phyloP scores from a whole-genome alignment of 192 early-diverging fungal species.

The Backusella psychrophila region DNA sequence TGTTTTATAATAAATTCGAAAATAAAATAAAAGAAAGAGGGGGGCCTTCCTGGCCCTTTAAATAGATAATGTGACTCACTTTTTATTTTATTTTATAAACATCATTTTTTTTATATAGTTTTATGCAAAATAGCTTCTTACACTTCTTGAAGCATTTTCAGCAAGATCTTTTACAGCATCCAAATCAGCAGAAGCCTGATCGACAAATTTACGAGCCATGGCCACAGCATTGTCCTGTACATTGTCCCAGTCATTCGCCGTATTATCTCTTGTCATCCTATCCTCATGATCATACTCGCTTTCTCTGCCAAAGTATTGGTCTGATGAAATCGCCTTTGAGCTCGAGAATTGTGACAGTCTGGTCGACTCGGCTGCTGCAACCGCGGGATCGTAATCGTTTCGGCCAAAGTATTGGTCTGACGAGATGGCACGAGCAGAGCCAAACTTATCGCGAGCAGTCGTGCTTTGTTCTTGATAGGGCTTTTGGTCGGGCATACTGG shows the following conservation, averaged over 20 bases:
- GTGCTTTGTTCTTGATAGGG: constrained; percentile 2
- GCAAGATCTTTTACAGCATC: constrained; percentile 40
- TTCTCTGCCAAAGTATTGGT: constrained; percentile 83
- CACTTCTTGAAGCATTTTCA: constrained; percentile 31
- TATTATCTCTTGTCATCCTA: background rate
- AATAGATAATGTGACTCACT: background rate
- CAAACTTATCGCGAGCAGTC: constrained; percentile 77
- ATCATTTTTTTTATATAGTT: background rate
- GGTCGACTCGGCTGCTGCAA: constrained; percentile 47
- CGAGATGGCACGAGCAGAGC: constrained; percentile 82
- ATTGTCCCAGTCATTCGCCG: constrained; percentile 27
- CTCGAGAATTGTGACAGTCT: constrained; percentile 67
- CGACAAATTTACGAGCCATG: constrained; percentile 45
- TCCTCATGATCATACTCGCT: constrained; percentile 25
- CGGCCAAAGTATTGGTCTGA: constrained; percentile 91
- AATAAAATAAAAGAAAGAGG: background rate
- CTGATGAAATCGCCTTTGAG: constrained; percentile 77
- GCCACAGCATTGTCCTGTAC: constrained; percentile 35
- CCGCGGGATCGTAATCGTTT: constrained; percentile 62
- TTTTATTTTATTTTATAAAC: background rate
- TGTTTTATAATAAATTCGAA: background rate
- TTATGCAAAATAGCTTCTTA: constrained; percentile 16
- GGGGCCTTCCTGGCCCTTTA: background rate
- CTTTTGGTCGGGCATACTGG: constrained; percentile 36
- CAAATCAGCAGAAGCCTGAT: constrained; percentile 42